Conservation (phyloP, 257 asterid genomes). For the Parsonsia alboflavescens region DNA sequence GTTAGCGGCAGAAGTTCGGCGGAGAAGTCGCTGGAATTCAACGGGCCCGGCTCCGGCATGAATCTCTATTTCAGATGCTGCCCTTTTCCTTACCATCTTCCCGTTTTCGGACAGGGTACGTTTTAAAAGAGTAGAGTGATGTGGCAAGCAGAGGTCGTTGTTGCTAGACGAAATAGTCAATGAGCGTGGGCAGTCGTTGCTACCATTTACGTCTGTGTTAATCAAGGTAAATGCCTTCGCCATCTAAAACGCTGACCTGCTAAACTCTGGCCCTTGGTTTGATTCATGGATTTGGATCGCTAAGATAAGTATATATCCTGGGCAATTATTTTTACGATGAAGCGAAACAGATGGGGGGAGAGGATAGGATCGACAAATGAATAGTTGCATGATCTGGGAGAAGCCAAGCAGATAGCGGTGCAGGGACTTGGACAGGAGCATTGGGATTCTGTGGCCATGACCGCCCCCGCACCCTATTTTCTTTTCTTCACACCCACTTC, state of each 20-base stretch:
- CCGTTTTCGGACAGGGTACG: conserved; percentile 10
- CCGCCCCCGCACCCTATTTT: conserved; percentile 12
- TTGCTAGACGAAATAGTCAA: neutral
- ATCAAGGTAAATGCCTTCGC: conserved; percentile 44
- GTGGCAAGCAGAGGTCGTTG: conserved; percentile 11
- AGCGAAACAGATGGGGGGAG: neutral
- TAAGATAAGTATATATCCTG: too few species aligned
- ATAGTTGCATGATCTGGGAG: conserved; percentile 18
- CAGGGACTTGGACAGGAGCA: conserved; percentile 50
- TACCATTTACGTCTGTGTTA: conserved; percentile 9
- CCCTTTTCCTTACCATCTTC: conserved; percentile 66
- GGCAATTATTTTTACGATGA: neutral
- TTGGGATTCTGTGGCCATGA: conserved; percentile 55
- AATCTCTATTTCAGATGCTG: conserved; percentile 75
- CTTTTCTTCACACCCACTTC: neutral
- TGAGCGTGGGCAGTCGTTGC: conserved; percentile 10
- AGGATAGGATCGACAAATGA: neutral
- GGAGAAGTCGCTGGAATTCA: conserved; percentile 36
- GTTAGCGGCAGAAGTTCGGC: conserved; percentile 33
- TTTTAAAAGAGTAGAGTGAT: conserved; percentile 19
- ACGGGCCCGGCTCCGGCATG: conserved; percentile 24
- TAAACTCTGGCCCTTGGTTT: neutral
- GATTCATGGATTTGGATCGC: neutral
- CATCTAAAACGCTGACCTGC: neutral
- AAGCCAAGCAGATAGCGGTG: conserved; percentile 63